A percentile compares a stretch with the other conserved stretches of the same genome.
phyloP scores from a whole-genome alignment of 495 filamentous ascomycete species.

The Penicillium herquei region DNA sequence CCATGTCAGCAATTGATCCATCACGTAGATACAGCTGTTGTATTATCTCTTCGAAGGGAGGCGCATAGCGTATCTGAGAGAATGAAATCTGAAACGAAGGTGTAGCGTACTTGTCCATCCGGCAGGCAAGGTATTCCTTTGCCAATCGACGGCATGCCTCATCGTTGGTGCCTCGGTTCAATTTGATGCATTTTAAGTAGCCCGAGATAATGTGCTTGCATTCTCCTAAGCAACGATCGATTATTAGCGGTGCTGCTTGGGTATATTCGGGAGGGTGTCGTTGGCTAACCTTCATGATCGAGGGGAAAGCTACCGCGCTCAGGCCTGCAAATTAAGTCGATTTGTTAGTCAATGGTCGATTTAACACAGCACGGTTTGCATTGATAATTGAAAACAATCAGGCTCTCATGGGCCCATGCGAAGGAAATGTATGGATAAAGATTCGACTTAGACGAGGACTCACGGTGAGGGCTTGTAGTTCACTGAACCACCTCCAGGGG shows the following conservation, averaged over 20 bases:
- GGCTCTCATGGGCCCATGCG: not conserved
- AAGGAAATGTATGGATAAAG: not conserved
- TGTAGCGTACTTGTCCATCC: constrained; percentile 82
- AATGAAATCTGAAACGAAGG: not conserved
- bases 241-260: not conserved
- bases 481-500: constrained; percentile 68
- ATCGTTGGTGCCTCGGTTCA: constrained; percentile 77
- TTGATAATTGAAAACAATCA: not conserved
- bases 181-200: constrained; percentile 84
- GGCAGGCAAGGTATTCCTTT: constrained; percentile 83
- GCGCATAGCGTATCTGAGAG: too few species aligned
- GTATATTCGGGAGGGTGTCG: not conserved
- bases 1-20: constrained; percentile 6
- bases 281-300: constrained; percentile 77
- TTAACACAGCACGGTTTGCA: not conserved
- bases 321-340: constrained; percentile 52
- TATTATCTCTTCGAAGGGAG: too few species aligned
- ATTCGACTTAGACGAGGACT: constrained; percentile 30
- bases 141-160: constrained; percentile 79
- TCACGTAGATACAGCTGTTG: not conserved
- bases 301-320: constrained; percentile 96
- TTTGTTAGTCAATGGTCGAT: not conserved
- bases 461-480: constrained; percentile 75
- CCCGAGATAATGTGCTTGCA: constrained; percentile 82
- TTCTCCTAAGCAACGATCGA: constrained; percentile 60